Base-by-base conservation (phyloP, 805 yeast species). In the Danielozyma ontarioensis region DNA sequence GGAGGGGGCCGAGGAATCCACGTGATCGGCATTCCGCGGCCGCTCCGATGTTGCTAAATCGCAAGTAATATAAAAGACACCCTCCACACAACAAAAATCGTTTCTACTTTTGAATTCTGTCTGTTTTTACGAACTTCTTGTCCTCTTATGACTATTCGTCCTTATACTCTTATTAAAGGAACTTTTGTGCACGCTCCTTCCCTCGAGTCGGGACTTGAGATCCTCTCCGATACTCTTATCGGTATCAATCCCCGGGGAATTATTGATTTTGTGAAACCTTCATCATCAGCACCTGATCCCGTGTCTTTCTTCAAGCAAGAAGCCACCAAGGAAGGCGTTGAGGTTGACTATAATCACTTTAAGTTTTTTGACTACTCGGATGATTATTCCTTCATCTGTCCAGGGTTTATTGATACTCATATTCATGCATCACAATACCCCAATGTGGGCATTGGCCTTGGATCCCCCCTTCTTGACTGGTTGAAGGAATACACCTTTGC, bases 401-500 rank as follows among this genome's bases (percentile, higher is more conserved):
- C 72, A 2, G 72, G 72, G 1, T 66, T 66, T 34, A 45, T 66
- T 23, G 72, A 66, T 39, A 66, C 72, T 6, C 72, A 66, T 39
- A 65, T 66, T 37, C 72, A 66, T 39, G 69, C 72, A 1, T 61
- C 68, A 18, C 72, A 66, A 46, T 66, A 55, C 40, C 70, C 71
- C 7, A 66, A 66, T 45, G 48, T 57, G 17, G 71, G 72, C 2
- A 77, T 93, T 17, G 90, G 94, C 41, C 89, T 95, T 17, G 81
- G 80, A 38, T 68, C 86, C 2, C 90, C 95, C 2, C 65, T 93
- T 27, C 63, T 93, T 35, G 95, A 90, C 43, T 93, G 98, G 98
- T 69, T 93, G 29, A 72, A 77, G 17, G 76, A 72, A 15, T 88
- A 87, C 55, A 93, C 98, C 0, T 93, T 89, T 66, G 95, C 96